Evolutionary conservation across 2,329 filamentous ascomycete species (phyloP), one percentile per base, ranked within the genome.

Genomic region (Pseudocercospora fuligena): DNA sequence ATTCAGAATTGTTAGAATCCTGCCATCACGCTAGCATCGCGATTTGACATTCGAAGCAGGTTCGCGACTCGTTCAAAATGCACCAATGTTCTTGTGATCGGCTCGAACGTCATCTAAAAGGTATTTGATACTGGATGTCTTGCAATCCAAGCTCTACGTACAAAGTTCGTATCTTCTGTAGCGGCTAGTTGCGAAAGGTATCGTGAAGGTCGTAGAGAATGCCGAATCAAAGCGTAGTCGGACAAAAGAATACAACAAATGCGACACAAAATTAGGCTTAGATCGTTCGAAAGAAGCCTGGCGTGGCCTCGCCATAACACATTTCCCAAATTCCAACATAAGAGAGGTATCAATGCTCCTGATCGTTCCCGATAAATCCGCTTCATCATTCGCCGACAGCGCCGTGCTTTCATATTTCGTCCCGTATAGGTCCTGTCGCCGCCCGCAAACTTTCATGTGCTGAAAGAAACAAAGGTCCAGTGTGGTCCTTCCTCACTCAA

Each of bases 181-280:
- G n/a, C 43, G 43, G 56, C n/a, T 23, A 51, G 19, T 54, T 64
- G 63, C 31, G 47, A 62, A 68, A 54, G 56, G 54, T 64, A 63
- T 67, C 69, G 66, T 71, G 65, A 69, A 67, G 43, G 66, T 71
- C 69, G 66, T 71, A 68, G 63, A 68, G 40, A 63, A 67, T 64
- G 61, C 66, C 69, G 61, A 66, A 69, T 49, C 56, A 31, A 67
- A 61, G 43, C 27, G 59, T 19, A 33, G 12, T 29, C 23, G 14
- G 27, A 51, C 14, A 61, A 46, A 62, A 61, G 64, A 61, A 58
- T 62, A 66, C 62, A 57, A 56, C 53, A 33, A 56, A 31, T 56
- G 51, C 53, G 53, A 47, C 51, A 63, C 56, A 53, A 66, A 31
- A 68, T 69, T 67, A 70, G 64, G 65, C 69, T 70, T 58, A 60